phyloP scores from a whole-genome alignment of 192 early-diverging fungal genomes.

The Glomus cerebriforme region DNA sequence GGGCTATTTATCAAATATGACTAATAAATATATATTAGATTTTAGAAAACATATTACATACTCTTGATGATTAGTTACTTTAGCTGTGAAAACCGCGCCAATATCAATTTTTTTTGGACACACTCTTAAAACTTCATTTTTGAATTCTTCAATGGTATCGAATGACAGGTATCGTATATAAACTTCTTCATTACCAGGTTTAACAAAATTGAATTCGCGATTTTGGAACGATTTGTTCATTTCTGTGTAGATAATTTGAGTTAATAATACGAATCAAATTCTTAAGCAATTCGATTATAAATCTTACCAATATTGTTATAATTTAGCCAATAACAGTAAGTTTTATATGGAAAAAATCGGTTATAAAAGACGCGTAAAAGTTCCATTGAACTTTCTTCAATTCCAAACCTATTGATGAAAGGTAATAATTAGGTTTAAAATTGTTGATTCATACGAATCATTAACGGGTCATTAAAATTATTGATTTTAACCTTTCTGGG shows the following conservation, averaged over 20 bases:
- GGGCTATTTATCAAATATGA: constrained; percentile 54
- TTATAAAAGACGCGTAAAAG: constrained; percentile 79
- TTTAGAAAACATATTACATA: not conserved
- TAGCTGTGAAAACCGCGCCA: constrained; percentile 89
- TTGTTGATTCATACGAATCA: not conserved
- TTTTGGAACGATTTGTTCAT: constrained; percentile 76
- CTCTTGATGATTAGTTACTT: constrained; percentile 39
- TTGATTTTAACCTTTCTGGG: not conserved
- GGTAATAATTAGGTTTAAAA: not conserved
- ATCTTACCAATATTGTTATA: constrained; percentile 67
- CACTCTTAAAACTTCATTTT: constrained; percentile 71
- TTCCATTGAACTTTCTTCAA: not conserved
- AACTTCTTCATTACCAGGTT: constrained; percentile 61
- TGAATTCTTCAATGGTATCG: constrained; percentile 67
- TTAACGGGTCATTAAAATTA: not conserved
- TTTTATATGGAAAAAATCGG: constrained; percentile 81
- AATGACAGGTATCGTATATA: constrained; percentile 94
- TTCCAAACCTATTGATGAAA: not conserved
- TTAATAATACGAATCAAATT: not conserved
- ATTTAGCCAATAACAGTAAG: constrained; percentile 85
- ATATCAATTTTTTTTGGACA: constrained; percentile 94
- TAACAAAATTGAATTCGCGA: constrained; percentile 92
- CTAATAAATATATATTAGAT: not conserved
- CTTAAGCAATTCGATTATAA: not conserved
- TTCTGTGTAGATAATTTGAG: constrained; percentile 32